Conservation (phyloP, 2,329 filamentous ascomycete genomes). For the Penicillium fuscoglaucum region DNA sequence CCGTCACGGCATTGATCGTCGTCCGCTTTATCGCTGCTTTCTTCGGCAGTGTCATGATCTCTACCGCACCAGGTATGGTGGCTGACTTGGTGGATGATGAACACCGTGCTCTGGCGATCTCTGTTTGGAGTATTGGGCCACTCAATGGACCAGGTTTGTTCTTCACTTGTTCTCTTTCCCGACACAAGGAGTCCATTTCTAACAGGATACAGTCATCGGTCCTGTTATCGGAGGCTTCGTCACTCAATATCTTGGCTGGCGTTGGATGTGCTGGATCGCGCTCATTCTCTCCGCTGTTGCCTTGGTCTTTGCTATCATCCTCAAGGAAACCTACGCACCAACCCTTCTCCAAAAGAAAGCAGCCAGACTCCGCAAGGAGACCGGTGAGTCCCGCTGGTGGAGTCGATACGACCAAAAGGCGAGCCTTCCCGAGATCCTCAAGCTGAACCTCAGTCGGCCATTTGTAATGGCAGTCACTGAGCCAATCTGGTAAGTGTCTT, state of each 20-base stretch:
- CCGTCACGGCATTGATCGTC: constrained; percentile 67
- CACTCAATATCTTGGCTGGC: constrained; percentile 70
- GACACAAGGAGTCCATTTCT: neutral
- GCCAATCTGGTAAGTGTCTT: constrained; percentile 68
- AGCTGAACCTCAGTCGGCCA: constrained; percentile 73
- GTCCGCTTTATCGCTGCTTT: constrained; percentile 72
- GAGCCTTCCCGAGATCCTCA: constrained; percentile 66
- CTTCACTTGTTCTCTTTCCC: neutral
- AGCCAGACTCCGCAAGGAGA: constrained; percentile 64
- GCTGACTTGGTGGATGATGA: constrained; percentile 81
- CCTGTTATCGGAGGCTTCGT: constrained; percentile 81
- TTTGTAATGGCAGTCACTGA: constrained; percentile 77
- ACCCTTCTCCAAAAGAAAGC: constrained; percentile 68
- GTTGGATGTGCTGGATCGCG: constrained; percentile 82
- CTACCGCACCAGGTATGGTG: constrained; percentile 78
- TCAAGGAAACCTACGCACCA: constrained; percentile 77
- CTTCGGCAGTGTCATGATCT: constrained; percentile 76
- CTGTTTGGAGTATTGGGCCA: constrained; percentile 78
- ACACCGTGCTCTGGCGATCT: constrained; percentile 77
- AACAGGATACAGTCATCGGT: constrained; percentile 48
- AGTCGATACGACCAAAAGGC: constrained; percentile 74
- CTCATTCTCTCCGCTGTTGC: constrained; percentile 69
- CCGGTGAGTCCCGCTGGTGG: constrained; percentile 72
- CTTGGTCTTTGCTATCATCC: constrained; percentile 58
- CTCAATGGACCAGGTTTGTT: constrained; percentile 67